phyloP scores from a whole-genome alignment of 345 rosid species.

The Hibiscus syriacus region DNA sequence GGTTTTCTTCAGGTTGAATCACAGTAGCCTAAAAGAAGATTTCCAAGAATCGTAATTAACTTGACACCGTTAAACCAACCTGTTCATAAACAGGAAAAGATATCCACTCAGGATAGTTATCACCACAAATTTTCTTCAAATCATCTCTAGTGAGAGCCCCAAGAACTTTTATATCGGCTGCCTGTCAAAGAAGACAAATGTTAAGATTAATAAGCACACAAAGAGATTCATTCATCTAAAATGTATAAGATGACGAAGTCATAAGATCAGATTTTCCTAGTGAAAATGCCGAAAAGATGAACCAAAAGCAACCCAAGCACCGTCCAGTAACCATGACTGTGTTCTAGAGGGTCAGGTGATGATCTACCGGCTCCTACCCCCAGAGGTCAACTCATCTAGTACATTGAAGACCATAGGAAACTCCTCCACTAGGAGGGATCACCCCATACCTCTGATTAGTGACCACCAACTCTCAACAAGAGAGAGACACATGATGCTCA shows the following conservation, averaged over 20 bases:
- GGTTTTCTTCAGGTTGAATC: background rate
- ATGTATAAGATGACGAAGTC: background rate
- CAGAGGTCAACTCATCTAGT: background rate
- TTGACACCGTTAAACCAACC: conserved; percentile 29
- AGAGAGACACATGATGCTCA: background rate
- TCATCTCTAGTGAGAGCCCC: conserved; percentile 87
- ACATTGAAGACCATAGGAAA: background rate
- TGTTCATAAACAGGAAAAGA: conserved; percentile 96
- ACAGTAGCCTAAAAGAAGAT: background rate
- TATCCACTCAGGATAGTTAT: conserved; percentile 94
- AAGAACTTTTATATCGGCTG: conserved; percentile 87
- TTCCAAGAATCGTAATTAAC: background rate
- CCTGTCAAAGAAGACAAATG: conserved; percentile 35
- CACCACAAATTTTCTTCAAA: conserved; percentile 91
- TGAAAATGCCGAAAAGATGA: background rate
- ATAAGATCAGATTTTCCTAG: background rate
- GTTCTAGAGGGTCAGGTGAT: background rate
- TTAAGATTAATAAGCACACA: background rate
- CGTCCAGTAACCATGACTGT: background rate
- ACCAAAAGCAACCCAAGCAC: background rate
- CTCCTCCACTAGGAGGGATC: too few species aligned
- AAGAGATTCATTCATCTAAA: background rate
- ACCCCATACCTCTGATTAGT: background rate
- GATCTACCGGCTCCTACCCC: background rate
- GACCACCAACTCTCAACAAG: background rate